Evolutionary conservation across 352 stramenopile genomes (phyloP).

Genomic region (Phytophthora syringae): DNA sequence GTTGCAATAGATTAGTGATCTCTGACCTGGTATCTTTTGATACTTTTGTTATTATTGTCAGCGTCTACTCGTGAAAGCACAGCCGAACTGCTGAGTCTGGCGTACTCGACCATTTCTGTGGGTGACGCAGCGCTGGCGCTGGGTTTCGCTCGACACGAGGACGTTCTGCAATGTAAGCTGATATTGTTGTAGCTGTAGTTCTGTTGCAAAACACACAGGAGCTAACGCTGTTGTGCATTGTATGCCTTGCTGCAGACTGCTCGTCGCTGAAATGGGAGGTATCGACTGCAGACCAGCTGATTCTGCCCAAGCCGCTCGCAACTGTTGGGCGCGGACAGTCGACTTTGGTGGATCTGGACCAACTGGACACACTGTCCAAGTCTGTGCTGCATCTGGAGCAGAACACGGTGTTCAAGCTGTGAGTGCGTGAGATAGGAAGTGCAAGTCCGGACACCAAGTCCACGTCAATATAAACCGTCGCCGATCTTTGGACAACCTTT

Average conservation of each 20-base stretch:
- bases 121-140: conserved; percentile 50
- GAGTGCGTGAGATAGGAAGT: conserved; percentile 44
- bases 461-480: conserved; percentile 28
- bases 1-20: neutral
- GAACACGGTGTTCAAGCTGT: conserved; percentile 67
- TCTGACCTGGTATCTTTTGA: neutral
- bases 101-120: conserved; percentile 70
- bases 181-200: neutral
- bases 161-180: conserved; percentile 55
- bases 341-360: conserved; percentile 45
- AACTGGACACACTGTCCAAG: conserved; percentile 71
- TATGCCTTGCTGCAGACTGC: conserved; percentile 49
- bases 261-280: conserved; percentile 57
- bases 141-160: conserved; percentile 55
- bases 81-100: conserved; percentile 60
- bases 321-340: conserved; percentile 27
- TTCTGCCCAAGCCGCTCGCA: conserved; percentile 52
- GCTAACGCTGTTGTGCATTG: neutral
- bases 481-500: conserved; percentile 38
- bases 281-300: conserved; percentile 35
- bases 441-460: neutral
- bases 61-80: conserved; percentile 57
- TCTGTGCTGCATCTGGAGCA: conserved; percentile 79
- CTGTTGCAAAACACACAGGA: neutral
- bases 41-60: conserved; percentile 25